Evolutionary conservation across 148 eudicot genomes (phyloP).

Genomic region (Camellia granthamiana): DNA sequence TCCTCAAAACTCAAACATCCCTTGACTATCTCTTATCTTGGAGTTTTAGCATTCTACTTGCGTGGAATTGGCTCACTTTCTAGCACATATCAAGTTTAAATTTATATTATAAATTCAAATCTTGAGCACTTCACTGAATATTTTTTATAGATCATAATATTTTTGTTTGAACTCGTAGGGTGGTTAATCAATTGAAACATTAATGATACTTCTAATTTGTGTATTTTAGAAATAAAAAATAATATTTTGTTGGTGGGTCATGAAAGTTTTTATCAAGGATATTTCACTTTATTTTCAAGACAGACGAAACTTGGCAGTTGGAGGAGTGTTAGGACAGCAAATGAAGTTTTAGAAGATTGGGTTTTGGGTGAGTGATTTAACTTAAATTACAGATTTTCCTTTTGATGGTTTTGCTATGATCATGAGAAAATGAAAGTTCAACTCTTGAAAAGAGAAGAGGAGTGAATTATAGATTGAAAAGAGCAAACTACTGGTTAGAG

Average conservation of each 20-base stretch:
- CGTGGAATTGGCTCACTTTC: neutral
- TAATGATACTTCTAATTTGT: neutral
- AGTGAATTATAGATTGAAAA: neutral
- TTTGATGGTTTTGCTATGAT: neutral
- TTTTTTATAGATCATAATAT: neutral
- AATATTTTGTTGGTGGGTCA: neutral
- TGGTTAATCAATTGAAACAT: neutral
- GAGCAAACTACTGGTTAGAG: neutral
- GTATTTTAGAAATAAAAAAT: neutral
- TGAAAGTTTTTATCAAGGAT: neutral
- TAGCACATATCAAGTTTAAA: neutral
- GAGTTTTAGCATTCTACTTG: no score
- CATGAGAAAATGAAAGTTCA: slow-evolving; percentile 11
- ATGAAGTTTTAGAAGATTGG: neutral
- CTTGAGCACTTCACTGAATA: neutral
- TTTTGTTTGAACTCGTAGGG: neutral
- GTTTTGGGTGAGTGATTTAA: neutral
- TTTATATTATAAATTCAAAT: slow-evolving; percentile 23
- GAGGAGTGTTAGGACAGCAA: slow-evolving; percentile 16
- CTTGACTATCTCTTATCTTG: no score
- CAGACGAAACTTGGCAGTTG: neutral
- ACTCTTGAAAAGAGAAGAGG: neutral
- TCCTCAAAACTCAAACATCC: no score
- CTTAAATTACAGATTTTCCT: neutral
- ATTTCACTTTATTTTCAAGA: slow-evolving; percentile 2